Evolutionary conservation across 495 filamentous ascomycete genomes (phyloP), one percentile per base, ranked within the genome.

Genomic region (Penicillium salamii): DNA sequence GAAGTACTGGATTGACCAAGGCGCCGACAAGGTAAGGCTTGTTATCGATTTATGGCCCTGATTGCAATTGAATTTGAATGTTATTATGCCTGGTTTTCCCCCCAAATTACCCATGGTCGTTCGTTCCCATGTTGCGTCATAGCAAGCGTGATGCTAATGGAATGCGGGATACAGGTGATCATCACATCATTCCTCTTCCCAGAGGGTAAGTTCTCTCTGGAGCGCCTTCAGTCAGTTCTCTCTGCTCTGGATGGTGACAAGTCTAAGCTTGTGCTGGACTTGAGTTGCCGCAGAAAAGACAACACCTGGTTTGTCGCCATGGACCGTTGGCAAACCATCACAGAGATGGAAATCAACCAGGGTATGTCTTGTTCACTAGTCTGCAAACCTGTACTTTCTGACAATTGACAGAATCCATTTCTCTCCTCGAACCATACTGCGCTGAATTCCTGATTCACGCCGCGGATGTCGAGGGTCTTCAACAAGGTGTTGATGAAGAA

Each of bases 321-420:
- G 89, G 86, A 97, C 65, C 92, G 95, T 67, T 98, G 93, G 93
- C 92, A 97, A 73, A 92, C 88, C 3, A 84, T 97, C 49, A 97
- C 93, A 1, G 89, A 96, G 62, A 91, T 95, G 84, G 92, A 97
- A 59, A 82, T 97, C 47, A 89, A 82, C 59, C 72, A 86, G 74
- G 85, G 93, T 89, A 71, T 42, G 76, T 56, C 18, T 5, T 8
- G 3, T 3, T 8, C 23, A 26, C 32, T 18, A 13, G 24, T 13
- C 18, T 19, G 49, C 15, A 38, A 23, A 17, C 43, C 35, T 19
- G 24, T 18, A 3, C 43, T 9, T 51, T 33, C n/a, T 56, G 14
- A 57, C 39, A n/a, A 3, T 24, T 7, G 26, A 7, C 52, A 95
- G 91, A 85, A 65, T 86, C 85, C 2, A 95, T 98, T 43, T 77